Base-by-base conservation (phyloP, 805 yeast species). In the Lipomyces starkeyi region DNA sequence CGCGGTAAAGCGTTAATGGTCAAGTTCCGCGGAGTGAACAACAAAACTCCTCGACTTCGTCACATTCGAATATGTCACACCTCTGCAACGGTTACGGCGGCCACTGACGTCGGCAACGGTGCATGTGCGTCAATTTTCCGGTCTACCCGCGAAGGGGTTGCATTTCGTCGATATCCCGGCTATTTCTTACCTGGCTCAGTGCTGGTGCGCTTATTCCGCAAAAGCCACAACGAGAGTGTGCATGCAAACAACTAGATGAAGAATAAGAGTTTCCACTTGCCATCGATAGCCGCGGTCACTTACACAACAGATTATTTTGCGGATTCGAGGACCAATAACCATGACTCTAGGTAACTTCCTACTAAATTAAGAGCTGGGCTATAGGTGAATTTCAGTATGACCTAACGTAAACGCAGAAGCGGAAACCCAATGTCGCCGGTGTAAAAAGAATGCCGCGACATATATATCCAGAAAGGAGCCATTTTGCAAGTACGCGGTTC, bases 401-500 rank as follows among this genome's bases (percentile, higher is more conserved):
- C n/a, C 35, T 54, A 6, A 29, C 35, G 25, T 8, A 11, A 43
- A 5, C 49, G 35, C 56, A 53, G 56, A 53, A 35, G 27, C 56
- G 22, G 62, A n/a, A 13, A 63, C 72, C 3, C 62, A 58, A 11
- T 87, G 89, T 73, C 82, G 80, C 72, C 77, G 91, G 62, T 88
- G 92, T 77, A 82, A 83, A 61, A 73, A 69, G 1, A 81, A 76
- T 7, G 73, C 71, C 0, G 82, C 88, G 0, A 81, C 79, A 3
- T 76, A 86, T 2, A 73, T 80, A 0, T 83, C 91, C 1, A 78
- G 96, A 61, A 87, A 87, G 69, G 94, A 90, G 74, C 75, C 80
- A 20, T 89, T 89, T 67, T 91, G 96, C 78, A 78, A 80, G 67
- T 66, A 67, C 49, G 77, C 53, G 5, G 27, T 25, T n/a, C n/a